These are phyloP conservation scores for Laburnicola sp. DNA, from an alignment of 2,329 filamentous ascomycete genomes.

Conservation along the genomic window DNA sequence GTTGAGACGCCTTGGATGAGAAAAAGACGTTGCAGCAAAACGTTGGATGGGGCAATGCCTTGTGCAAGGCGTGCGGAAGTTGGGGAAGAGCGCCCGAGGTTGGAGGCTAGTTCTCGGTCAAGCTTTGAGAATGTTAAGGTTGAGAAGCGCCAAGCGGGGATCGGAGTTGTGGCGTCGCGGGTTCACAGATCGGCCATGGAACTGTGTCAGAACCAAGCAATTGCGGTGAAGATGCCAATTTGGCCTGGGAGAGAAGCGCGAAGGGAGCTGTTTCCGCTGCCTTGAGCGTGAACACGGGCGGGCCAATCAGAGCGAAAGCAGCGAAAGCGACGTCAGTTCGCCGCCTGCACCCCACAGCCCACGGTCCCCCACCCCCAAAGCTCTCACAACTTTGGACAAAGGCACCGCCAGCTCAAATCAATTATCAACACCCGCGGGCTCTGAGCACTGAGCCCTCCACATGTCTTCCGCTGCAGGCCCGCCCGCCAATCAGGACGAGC, in stretches of 20 bases:
- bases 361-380: slow-evolving; percentile 8
- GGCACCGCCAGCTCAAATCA: slow-evolving; percentile 11
- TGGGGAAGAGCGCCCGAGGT: slow-evolving; percentile 14
- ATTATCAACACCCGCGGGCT: slow-evolving; percentile 1
- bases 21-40: neutral
- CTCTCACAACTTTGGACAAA: slow-evolving; percentile 2
- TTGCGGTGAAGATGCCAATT: neutral
- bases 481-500: slow-evolving; percentile 36
- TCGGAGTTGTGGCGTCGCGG: slow-evolving; percentile 14
- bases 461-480: slow-evolving; percentile 37
- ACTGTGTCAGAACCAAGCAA: no score
- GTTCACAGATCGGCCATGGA: neutral
- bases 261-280: slow-evolving; percentile 5
- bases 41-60: neutral
- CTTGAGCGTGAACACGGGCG: neutral
- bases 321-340: slow-evolving; percentile 23
- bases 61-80: slow-evolving; percentile 1
- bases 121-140: slow-evolving; percentile 16
- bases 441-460: slow-evolving; percentile 5
- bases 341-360: slow-evolving; percentile 14
- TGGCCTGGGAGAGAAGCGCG: slow-evolving; percentile 3
- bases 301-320: slow-evolving; percentile 7
- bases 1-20: neutral
- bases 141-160: slow-evolving; percentile 1
- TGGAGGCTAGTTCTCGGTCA: slow-evolving; percentile 18